Evolutionary conservation across 495 filamentous ascomycete species (phyloP), one percentile per base, ranked within the genome.

Genomic region (Penicillium arizonense): DNA sequence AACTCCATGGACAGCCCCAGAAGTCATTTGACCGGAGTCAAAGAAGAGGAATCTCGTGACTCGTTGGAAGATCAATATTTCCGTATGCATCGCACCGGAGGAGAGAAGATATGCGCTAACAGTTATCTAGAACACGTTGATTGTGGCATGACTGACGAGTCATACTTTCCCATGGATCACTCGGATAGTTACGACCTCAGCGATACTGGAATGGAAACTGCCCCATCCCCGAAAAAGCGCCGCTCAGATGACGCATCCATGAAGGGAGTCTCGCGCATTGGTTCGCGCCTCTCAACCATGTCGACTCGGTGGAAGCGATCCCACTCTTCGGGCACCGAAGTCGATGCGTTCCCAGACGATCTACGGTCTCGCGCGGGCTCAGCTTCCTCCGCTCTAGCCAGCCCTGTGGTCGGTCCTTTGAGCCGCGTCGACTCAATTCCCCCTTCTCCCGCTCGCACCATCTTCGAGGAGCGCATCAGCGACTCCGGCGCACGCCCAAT

Each of bases 251-350:
- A 86, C 41, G 79, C 81, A 0, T 76, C 87, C n/a, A 74, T 80
- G 50, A 82, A 77, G 40, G 78, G 89, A 47, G 78, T 89, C 23
- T 81, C 83, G 30, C 81, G 87, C 36, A 70, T 93, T 51, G 82
- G 86, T 40, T 84, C 83, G 3, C 80, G 83, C 47, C 86, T 94
- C 49, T 86, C 88, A 3, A 90, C 86, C 32, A 77, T 94, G 43
- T 82, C 86, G 0, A 82, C 80, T 16, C 85, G 83, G 63, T 84
- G 82, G 74, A 80, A 77, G 37, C 79, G 77, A 61, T 44, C 69
- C 65, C 28, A 30, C 28, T 30, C 28, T 10, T 65, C 76, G 67
- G 60, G 78, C 74, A 62, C 76, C 64, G 48, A 76, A 74, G 44
- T 75, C 74, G 63, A 63, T 55, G 50, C 68, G 56, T 68, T 61